These are phyloP conservation scores for Monilinia polystroma DNA, from an alignment of 2,329 filamentous ascomycete genomes.

Conservation along the genomic window DNA sequence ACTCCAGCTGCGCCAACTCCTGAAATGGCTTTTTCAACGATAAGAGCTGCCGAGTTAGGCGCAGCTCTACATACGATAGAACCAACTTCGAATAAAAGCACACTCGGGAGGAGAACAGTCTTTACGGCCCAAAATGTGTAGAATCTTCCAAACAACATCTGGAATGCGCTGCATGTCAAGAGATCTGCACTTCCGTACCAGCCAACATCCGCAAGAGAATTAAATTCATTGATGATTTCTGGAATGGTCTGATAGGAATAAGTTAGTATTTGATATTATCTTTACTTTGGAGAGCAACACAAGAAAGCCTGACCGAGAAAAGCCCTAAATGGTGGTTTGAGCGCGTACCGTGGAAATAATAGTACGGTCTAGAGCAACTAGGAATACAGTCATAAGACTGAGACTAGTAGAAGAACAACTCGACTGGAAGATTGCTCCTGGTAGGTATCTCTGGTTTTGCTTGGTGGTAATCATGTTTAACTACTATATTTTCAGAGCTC, in stretches of 20 bases:
- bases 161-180: not conserved
- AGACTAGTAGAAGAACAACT: slow-evolving; percentile 14
- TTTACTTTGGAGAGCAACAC: slow-evolving; percentile 33
- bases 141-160: not conserved
- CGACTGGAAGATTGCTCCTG: not conserved
- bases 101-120: not conserved
- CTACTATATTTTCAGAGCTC: not conserved
- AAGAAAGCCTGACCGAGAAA: slow-evolving; percentile 38
- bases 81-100: not conserved
- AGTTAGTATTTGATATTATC: slow-evolving; percentile 26
- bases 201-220: not conserved
- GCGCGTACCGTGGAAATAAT: not conserved
- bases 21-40: slow-evolving; percentile 6
- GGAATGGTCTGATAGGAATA: slow-evolving; percentile 43
- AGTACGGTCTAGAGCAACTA: slow-evolving; percentile 24
- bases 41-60: slow-evolving; percentile 1
- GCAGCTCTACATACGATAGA: not conserved
- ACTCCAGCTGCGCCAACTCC: not conserved
- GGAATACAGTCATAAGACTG: slow-evolving; percentile 26
- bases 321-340: not conserved
- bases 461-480: not conserved
- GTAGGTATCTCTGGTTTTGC: not conserved
- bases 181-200: slow-evolving; percentile 44
- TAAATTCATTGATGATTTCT: not conserved
- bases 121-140: slow-evolving; percentile 27